These are phyloP conservation scores for Boletus rubropictus DNA, from an alignment of 768 basidiomycete species.

Conservation along the genomic window DNA sequence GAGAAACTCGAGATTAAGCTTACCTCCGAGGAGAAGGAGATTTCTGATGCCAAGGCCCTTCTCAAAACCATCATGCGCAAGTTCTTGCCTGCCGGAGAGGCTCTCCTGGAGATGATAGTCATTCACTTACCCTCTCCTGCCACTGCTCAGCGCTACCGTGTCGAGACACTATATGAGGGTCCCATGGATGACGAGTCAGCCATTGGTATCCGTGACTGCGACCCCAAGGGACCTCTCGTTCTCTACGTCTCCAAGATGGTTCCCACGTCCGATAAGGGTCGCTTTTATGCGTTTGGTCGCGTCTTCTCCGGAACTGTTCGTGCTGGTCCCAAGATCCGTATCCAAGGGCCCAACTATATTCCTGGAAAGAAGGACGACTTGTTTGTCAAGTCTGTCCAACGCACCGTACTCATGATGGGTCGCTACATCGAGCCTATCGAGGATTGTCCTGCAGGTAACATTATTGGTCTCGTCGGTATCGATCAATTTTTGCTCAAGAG, in stretches of 20 bases:
- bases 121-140: conserved; percentile 97
- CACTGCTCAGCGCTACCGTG: conserved; percentile 97
- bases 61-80: conserved; percentile 99
- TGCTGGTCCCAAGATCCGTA: conserved; percentile 97
- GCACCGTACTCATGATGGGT: conserved; percentile 99
- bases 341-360: conserved; percentile 97
- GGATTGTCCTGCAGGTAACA: conserved; percentile 98
- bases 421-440: conserved; percentile 98
- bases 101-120: conserved; percentile 99
- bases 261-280: conserved; percentile 98
- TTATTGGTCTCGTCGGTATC: conserved; percentile 97
- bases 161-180: conserved; percentile 98
- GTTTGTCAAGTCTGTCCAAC: conserved; percentile 96
- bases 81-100: conserved; percentile 98
- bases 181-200: conserved; percentile 99
- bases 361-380: conserved; percentile 99
- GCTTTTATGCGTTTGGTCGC: conserved; percentile 99
- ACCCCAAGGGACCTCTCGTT: conserved; percentile 93
- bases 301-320: conserved; percentile 98
- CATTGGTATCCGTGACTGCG: conserved; percentile 96
- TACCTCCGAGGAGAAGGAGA: conserved; percentile 79
- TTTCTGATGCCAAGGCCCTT: conserved; percentile 83
- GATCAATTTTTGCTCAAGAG: conserved; percentile 99
- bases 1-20: conserved; percentile 97
- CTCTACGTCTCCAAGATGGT: conserved; percentile 99